Conservation (phyloP, 345 rosid species). For the Heritiera littoralis region DNA sequence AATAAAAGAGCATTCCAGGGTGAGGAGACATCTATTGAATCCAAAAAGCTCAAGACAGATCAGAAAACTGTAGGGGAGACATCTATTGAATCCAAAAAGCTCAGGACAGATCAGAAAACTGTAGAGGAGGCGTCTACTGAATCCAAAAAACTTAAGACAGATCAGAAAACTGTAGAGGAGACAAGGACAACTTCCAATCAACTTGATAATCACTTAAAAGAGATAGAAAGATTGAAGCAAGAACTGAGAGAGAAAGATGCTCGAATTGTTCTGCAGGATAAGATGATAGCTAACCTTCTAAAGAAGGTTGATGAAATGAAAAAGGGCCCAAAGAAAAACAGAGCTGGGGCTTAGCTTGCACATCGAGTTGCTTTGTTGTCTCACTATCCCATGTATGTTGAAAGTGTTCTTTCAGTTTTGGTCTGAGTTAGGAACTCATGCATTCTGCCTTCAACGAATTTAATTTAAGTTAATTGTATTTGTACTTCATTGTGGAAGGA, state of each 20-base stretch:
- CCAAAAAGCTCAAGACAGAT: conserved; percentile 40
- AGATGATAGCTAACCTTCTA: conserved; percentile 19
- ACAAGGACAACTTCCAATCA: not conserved
- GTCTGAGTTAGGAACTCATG: not conserved
- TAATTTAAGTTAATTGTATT: too few species aligned
- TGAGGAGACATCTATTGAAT: conserved; percentile 30
- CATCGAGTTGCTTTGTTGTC: too few species aligned
- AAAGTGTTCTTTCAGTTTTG: not conserved
- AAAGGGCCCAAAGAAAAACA: not conserved
- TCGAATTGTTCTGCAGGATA: conserved; percentile 42
- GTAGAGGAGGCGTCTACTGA: conserved; percentile 29
- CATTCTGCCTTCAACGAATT: too few species aligned
- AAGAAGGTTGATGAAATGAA: conserved; percentile 10
- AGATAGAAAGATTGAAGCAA: conserved; percentile 32
- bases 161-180: not conserved
- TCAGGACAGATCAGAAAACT: too few species aligned
- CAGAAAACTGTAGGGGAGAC: conserved; percentile 28
- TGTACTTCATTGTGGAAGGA: not conserved
- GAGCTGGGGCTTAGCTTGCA: not conserved
- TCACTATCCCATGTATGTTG: not conserved
- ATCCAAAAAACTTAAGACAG: conserved; percentile 39
- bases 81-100: not conserved
- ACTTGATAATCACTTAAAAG: conserved; percentile 34
- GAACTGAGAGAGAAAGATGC: conserved; percentile 43
- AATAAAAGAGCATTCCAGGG: conserved; percentile 47